Base-by-base conservation (phyloP, 192 early-diverging fungal genomes). In the Piromyces finnis region DNA sequence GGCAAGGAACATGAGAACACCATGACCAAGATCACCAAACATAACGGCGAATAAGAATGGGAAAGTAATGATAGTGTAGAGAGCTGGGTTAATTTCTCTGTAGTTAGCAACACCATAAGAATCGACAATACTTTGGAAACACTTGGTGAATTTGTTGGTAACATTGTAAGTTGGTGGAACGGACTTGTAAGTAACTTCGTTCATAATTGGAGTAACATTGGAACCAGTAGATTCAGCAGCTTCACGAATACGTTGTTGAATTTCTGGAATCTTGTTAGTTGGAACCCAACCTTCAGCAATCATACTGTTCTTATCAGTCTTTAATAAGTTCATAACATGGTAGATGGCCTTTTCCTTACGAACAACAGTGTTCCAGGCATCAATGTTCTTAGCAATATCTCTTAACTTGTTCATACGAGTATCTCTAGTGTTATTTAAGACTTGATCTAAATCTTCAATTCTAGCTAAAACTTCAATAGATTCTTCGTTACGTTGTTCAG, bases 31-130 rank as follows among this genome's bases (percentile, higher is more conserved):
- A 86, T 99, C 98, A 80, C 98, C 98, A 89, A 99, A 99, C 98
- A 99, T 99, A 80, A 99, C 90, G 77, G 98, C 97, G 86, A 99
- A 99, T 79, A 99, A 85, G 85, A 99, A 99, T n/a, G 98, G 98
- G 88, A 99, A 99, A 0, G 95, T 96, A 68, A 98, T 97, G 17
- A 94, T 84, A 0, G 98, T 98, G 80, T 97, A 99, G 35, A 99
- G 89, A 77, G 96, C 98, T 26, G 98, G 98, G 84, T 99, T 99
- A 81, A 98, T 96, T 87, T 99, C 98, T 81, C 93, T 91, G 84
- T 97, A 97, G 82, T 89, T 91, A 51, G 98, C 95, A 83, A 98
- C 91, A 79, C 98, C 98, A 84, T 99, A 99, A 0, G 98, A 94
- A 83, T 98, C 95, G 27, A 99, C 93, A 82, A 99, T 97, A 80